Base-by-base conservation (phyloP, 352 stramenopile species). In the Globisporangium viniferum region DNA sequence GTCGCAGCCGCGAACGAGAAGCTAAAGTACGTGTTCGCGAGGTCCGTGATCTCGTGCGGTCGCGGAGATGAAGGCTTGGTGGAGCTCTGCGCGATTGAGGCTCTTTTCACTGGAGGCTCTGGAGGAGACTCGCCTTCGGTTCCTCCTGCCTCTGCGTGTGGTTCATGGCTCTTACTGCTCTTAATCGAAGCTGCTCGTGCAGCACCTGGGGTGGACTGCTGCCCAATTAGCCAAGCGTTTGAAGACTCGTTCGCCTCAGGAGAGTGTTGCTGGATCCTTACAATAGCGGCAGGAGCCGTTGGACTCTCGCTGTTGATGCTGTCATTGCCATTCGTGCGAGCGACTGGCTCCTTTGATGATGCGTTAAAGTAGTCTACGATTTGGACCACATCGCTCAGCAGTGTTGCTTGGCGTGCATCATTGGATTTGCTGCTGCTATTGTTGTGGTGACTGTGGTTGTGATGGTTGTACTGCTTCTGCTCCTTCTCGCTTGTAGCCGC, bases 1-100 rank as follows among this genome's bases (percentile, higher is more conserved):
- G 58, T 70, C 66, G 66, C 36, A 1, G 66, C 66, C 3, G 66
- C 27, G 48, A 70, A 65, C 48, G 66, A 70, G 48, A 66, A 66
- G 58, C 59, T 66, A 27, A 70, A 70, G 57, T 62, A 70, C 20
- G 57, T 70, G 27, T 57, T 70, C 15, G 57, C 58, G 35, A 65
- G 57, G 24, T 62, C 59, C 48, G 57, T 66, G 18, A 66, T 53
- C 51, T 70, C 65, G 14, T 59, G 49, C 9, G 33, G n/a, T 9
- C 7, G 35, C 7, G 35, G 35, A 1, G 48, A 7, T 49, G 46
- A 18, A 18, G 33, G 39, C 46, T 57, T 51, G 12, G 18, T 48
- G 1, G 14, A 10, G 33, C 33, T 39, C 5, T 39, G 33, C 8
- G 8, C 33, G 12, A 18, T 46, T 46, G 36, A 46, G 4, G 36